Evolutionary conservation across 164 flowering plant species (phyloP).

Genomic region (Tinospora cordifolia): DNA sequence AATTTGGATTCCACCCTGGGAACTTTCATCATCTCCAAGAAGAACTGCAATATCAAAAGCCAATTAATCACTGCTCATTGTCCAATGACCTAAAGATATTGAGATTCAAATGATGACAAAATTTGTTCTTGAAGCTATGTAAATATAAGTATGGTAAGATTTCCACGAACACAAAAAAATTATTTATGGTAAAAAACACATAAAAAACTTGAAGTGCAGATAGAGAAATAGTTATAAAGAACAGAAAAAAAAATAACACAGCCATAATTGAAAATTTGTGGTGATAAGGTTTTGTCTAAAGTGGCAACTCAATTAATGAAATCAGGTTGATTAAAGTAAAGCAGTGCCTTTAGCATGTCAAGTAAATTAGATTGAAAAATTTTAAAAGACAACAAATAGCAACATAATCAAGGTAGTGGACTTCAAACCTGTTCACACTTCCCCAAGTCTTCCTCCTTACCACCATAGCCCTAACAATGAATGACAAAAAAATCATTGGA

Average conservation of each 20-base stretch:
- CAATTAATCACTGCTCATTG: neutral
- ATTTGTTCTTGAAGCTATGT: neutral
- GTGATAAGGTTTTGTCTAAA: too few relatives aligned
- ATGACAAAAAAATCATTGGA: slow-evolving; percentile 8
- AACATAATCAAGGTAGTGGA: slow-evolving; percentile 4
- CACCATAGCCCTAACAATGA: slow-evolving; percentile 50
- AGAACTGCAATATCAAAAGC: slow-evolving; percentile 44
- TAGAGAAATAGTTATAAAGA: neutral
- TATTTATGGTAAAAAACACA: neutral
- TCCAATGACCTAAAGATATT: neutral
- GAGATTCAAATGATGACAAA: neutral
- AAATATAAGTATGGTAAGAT: neutral
- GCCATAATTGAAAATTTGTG: neutral
- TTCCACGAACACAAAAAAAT: neutral
- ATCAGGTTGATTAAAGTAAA: too few relatives aligned
- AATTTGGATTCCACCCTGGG: slow-evolving; percentile 90
- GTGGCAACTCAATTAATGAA: too few relatives aligned
- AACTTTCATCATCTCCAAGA: slow-evolving; percentile 92
- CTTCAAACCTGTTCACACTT: slow-evolving; percentile 87
- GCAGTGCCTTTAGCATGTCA: too few relatives aligned
- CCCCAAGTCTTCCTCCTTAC: slow-evolving; percentile 70
- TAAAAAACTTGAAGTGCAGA: neutral
- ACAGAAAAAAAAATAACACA: neutral
- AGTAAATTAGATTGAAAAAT: too few relatives aligned
- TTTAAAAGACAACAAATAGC: too few relatives aligned